Conservation (phyloP, 192 early-diverging fungal genomes). For the Coemansia sp. region DNA sequence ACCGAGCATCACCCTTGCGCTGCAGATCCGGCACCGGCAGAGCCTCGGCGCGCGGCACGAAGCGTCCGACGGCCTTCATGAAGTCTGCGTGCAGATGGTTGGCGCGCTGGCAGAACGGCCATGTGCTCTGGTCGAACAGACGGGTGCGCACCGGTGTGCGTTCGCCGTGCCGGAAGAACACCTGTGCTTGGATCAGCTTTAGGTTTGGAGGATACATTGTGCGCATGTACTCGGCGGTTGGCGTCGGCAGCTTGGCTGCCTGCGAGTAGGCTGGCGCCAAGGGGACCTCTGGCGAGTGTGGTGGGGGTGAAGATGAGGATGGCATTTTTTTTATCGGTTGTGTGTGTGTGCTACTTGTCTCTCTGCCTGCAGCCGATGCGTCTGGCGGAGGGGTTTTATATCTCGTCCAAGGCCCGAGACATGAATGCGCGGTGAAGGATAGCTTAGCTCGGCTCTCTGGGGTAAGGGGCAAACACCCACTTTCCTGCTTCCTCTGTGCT, state of each 20-base stretch:
- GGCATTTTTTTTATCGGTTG: too few species aligned
- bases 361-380: too few species aligned
- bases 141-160: constrained; percentile 22
- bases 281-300: background rate
- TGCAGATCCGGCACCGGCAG: constrained; percentile 22
- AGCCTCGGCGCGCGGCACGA: constrained; percentile 21
- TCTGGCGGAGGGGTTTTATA: too few species aligned
- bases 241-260: constrained; percentile 26
- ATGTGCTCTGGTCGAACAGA: constrained; percentile 6
- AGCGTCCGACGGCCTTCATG: constrained; percentile 32
- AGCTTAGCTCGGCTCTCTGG: too few species aligned
- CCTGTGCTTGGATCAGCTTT: constrained; percentile 38
- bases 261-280: constrained; percentile 15
- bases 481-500: too few species aligned
- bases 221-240: constrained; percentile 21
- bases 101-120: constrained; percentile 28
- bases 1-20: constrained; percentile 5
- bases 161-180: constrained; percentile 48
- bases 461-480: too few species aligned
- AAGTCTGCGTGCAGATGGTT: constrained; percentile 37
- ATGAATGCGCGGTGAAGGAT: too few species aligned
- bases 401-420: too few species aligned
- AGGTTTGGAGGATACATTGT: constrained; percentile 26
- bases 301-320: background rate
- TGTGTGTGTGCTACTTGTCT: too few species aligned